Conservation (phyloP, 768 basidiomycete genomes). For the Leccinum imitatum region DNA sequence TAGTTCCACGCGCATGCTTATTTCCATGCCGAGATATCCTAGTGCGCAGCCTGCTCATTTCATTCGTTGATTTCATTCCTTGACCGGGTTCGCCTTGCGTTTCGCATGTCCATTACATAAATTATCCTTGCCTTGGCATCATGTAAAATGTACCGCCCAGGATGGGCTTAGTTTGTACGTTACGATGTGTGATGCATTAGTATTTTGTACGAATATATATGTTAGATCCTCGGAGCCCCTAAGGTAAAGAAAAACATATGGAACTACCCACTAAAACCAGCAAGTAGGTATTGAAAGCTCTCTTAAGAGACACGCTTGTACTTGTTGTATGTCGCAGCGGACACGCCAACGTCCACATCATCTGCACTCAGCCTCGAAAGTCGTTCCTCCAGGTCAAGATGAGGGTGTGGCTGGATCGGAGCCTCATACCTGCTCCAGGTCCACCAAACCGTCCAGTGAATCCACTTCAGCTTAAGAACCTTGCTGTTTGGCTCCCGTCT, state of each 20-base stretch:
- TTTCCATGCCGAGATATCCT: conserved; percentile 24
- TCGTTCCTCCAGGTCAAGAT: conserved; percentile 26
- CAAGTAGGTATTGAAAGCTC: conserved; percentile 1
- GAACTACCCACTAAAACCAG: conserved; percentile 8
- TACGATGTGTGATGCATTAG: conserved; percentile 22
- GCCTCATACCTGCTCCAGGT: conserved; percentile 25
- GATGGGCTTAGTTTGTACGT: conserved; percentile 4
- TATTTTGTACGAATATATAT: conserved; percentile 19
- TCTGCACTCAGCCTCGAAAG: conserved; percentile 22
- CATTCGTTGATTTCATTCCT: not conserved
- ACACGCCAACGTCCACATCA: conserved; percentile 32
- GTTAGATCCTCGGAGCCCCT: not conserved
- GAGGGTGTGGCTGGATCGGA: conserved; percentile 19
- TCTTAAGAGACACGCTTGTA: conserved; percentile 32
- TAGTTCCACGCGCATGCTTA: conserved; percentile 1
- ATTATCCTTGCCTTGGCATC: conserved; percentile 6
- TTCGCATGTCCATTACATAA: conserved; percentile 7
- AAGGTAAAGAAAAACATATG: not conserved
- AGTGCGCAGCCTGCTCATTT: conserved; percentile 17
- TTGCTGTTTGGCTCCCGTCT: conserved; percentile 23
- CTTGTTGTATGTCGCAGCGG: conserved; percentile 30
- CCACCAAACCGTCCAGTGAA: conserved; percentile 36
- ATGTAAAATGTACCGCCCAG: conserved; percentile 3
- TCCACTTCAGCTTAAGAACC: conserved; percentile 30
- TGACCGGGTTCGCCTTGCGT: conserved; percentile 3